Percentiles rank a stretch among this genome's conserved stretches.
Conservation (phyloP, 2,329 filamentous ascomycete genomes). For the Pseudopithomyces chartarum region DNA sequence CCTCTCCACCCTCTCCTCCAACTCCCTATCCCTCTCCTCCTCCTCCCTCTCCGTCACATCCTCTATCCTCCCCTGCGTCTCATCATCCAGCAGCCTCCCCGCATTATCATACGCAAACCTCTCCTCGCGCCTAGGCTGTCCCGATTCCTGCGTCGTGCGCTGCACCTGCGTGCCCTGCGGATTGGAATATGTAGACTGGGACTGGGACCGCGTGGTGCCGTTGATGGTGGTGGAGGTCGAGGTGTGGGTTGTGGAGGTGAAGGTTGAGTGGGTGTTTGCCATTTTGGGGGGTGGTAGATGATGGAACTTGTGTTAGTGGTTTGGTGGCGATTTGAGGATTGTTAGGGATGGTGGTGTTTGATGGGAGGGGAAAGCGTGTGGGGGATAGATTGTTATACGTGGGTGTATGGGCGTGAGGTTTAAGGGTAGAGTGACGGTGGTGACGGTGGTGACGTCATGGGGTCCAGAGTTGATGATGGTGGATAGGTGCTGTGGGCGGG, state of each 20-base stretch:
- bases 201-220: constrained; percentile 32
- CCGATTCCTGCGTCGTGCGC: constrained; percentile 32
- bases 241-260: constrained; percentile 32
- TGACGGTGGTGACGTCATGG: too few species aligned
- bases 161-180: constrained; percentile 35
- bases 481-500: too few species aligned
- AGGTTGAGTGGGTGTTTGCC: constrained; percentile 24
- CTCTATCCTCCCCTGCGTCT: constrained; percentile 25
- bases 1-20: constrained; percentile 49
- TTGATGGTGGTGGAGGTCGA: constrained; percentile 31
- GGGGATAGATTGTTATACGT: not conserved
- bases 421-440: too few species aligned
- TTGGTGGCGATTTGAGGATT: not conserved
- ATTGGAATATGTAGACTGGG: constrained; percentile 30
- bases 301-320: not conserved
- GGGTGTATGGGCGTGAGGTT: too few species aligned
- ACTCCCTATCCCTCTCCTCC: constrained; percentile 42
- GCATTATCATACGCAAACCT: constrained; percentile 27
- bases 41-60: constrained; percentile 43
- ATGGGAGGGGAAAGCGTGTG: not conserved
- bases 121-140: constrained; percentile 31
- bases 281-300: constrained; percentile 4
- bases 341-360: not conserved
- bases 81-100: constrained; percentile 23
- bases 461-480: too few species aligned